Evolutionary conservation across 2,329 filamentous ascomycete species (phyloP), one percentile per base, ranked within the genome.

Genomic region (Akanthomyces dipterigenus): DNA sequence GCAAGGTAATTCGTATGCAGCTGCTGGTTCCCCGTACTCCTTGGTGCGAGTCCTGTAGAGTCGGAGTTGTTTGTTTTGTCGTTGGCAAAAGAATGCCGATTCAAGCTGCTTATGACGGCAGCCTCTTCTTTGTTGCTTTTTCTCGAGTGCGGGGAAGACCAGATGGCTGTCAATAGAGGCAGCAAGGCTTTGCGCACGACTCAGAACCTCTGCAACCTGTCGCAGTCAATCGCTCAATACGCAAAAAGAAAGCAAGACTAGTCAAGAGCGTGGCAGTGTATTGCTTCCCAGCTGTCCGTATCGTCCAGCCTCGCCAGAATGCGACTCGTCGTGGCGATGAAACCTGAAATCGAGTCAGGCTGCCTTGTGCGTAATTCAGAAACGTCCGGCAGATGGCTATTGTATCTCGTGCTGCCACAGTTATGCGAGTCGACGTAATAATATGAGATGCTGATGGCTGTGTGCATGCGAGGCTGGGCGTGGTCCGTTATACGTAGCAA

Each of bases 381-480:
- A 26, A 50, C 18, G 49, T 31, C 36, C n/a, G 14, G 26, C 26
- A 43, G 38, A 20, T 24, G 8, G 53, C 18, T 55, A 18, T 34
- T 43, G 11, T 31, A 16, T 28, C 53, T 26, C 53, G 53, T 55
- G 53, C 53, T 43, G 53, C 18, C 7, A 24, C 53, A 3, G 8
- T 5, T 43, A 55, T 55, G 53, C 53, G 54, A 34, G 54, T 56
- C 54, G 54, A 56, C 54, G 54, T 56, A 56, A 55, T 55, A 45
- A 11, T 22, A 45, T 26, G 24, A 8, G 43, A 28, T 49, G 55
- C 26, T 28, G 54, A 56, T 46, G 54, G 26, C 5, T 46, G 26
- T 36, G 34, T 46, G 54, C 54, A 57, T 57, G 43, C 43, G 55
- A 22, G 31, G 20, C 42, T 26, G 53, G n/a, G 11, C 50, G 43